Evolutionary conservation across 441 rosid genomes (phyloP).

Genomic region (Eruca vesicaria): DNA sequence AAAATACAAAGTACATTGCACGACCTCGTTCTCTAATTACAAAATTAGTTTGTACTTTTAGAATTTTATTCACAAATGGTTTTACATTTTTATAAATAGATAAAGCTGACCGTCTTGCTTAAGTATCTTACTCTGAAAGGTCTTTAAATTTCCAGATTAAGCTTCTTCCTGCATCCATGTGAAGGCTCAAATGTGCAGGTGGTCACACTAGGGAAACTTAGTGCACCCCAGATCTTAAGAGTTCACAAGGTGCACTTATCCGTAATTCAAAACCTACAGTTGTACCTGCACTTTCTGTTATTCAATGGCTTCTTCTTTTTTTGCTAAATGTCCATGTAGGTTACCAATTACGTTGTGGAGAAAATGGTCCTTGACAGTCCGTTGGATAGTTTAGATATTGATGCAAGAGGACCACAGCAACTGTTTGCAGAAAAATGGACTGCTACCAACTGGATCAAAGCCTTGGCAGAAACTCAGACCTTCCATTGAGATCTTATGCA

Average conservation of each 20-base stretch:
- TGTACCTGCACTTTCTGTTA: background rate
- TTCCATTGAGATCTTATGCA: slow-evolving; percentile 88
- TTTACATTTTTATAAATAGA: slow-evolving; percentile 15
- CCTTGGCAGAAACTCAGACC: slow-evolving; percentile 87
- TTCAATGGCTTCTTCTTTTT: background rate
- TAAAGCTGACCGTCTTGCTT: background rate
- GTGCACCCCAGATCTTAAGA: slow-evolving; percentile 98
- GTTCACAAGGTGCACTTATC: slow-evolving; percentile 68
- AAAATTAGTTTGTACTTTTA: slow-evolving; percentile 16
- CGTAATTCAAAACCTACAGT: background rate
- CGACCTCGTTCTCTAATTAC: slow-evolving; percentile 1
- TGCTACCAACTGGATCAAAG: slow-evolving; percentile 65
- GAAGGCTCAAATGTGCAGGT: slow-evolving; percentile 85
- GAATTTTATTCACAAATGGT: background rate
- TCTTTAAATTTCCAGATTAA: slow-evolving; percentile 63
- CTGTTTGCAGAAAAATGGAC: slow-evolving; percentile 65
- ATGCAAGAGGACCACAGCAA: slow-evolving; percentile 67
- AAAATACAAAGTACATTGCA: slow-evolving; percentile 81
- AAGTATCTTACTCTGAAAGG: background rate
- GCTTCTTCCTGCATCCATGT: slow-evolving; percentile 92
- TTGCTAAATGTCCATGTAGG: slow-evolving; percentile 46
- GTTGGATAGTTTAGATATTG: slow-evolving; percentile 54
- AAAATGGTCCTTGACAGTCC: slow-evolving; percentile 95
- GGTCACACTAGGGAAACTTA: slow-evolving; percentile 91
- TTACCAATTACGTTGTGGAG: slow-evolving; percentile 90